A percentile compares a stretch with the other conserved stretches of the same genome.
Evolutionary conservation across 163 green algal species (phyloP).

Genomic region (Scenedesmus sp.): DNA sequence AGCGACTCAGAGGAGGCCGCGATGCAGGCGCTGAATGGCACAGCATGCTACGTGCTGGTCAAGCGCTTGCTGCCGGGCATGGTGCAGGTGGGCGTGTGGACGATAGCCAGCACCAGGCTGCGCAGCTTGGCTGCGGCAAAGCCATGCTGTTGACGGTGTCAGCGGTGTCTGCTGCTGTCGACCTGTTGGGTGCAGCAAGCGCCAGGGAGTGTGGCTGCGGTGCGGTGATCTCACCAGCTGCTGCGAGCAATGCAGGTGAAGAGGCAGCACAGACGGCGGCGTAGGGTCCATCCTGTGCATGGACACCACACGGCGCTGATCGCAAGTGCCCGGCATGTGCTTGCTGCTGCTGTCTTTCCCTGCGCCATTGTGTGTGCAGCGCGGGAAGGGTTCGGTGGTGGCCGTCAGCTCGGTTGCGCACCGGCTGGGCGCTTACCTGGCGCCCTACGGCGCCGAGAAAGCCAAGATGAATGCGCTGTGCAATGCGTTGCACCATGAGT

Average conservation of each 20-base stretch:
- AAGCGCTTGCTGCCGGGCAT: neutral
- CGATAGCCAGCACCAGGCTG: too few relatives aligned
- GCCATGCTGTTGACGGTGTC: too few relatives aligned
- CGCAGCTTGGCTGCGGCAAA: too few relatives aligned
- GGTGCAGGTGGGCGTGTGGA: neutral
- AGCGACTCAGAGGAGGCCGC: neutral
- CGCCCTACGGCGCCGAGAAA: slow-evolving; percentile 38
- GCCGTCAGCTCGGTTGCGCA: neutral
- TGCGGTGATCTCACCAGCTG: neutral
- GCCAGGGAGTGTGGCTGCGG: too few relatives aligned
- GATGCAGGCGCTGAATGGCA: neutral
- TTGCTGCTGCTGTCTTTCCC: neutral
- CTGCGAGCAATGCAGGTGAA: neutral
- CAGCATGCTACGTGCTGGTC: neutral
- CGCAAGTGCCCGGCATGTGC: neutral
- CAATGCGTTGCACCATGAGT: neutral
- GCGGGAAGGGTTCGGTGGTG: neutral
- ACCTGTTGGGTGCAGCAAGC: too few relatives aligned
- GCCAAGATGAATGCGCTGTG: slow-evolving; percentile 36
- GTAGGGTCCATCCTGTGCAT: too few relatives aligned
- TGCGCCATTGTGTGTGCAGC: neutral
- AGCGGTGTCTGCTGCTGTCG: neutral
- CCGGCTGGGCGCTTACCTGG: neutral
- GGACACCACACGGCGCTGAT: too few relatives aligned
- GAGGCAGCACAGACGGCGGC: too few relatives aligned